Evolutionary conservation across 345 rosid genomes (phyloP), one percentile per base, ranked within the genome.

Genomic region (Pugionium cornutum): DNA sequence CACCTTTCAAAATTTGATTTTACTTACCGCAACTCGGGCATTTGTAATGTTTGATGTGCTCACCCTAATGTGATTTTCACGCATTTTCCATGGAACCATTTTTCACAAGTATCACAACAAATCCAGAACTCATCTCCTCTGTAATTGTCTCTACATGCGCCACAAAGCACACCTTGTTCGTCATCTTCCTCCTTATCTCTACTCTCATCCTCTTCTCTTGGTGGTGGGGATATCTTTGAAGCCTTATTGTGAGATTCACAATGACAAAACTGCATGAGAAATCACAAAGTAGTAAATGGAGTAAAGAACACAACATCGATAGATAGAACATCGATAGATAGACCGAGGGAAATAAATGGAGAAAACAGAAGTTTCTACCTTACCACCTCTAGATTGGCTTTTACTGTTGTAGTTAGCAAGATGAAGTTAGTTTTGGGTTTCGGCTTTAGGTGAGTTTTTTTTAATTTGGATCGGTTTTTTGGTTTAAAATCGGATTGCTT

Each of bases 361-460:
- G 2, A 49, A 5, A 7, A 7, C 26, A 48, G 67, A 50, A 35
- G 60, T 32, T 55, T 59, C 78, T 62, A 85, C 86, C 85, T 94
- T 90, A 67, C 82, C 75, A 33, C 76, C 26, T 32, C 81, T 82
- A 45, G 91, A 79, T 77, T 90, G 90, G 89, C 78, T 90, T 78
- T 78, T 90, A 82, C 81, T 67, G 69, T 84, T 88, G 49, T 83
- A 81, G 65, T 54, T 82, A 39, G 79, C 86, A 68, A 18, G 18
- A 18, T 18, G 18, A 18, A 18, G 0, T 18, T 18, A 0, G 18
- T 18, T 18, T 18, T 0, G 18, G 18, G 18, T 18, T 18, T 18
- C 18, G 18, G 18, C 18, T 18, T 18, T 18, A 18, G n/a, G 18
- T 18, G 18, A 18, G 18, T n/a, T 18, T 18, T 18, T 18, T 18